These are phyloP conservation scores for Citrus trifoliata DNA, from an alignment of 345 rosid species.

Conservation along the genomic window DNA sequence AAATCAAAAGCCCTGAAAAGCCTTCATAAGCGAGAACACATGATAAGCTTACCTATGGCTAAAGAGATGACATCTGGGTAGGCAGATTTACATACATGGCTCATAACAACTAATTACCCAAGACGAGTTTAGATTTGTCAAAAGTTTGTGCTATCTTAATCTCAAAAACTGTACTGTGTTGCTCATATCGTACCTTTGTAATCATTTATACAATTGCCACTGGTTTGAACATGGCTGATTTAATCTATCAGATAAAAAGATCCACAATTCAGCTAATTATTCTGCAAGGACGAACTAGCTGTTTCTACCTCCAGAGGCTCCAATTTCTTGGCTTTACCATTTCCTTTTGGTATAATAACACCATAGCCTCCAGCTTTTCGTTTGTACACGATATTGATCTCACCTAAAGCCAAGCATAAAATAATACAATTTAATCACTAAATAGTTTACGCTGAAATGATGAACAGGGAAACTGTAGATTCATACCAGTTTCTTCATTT, in stretches of 20 bases:
- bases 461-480: neutral
- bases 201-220: slow-evolving; percentile 16
- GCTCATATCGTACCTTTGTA: slow-evolving; percentile 5
- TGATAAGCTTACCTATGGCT: too few species aligned
- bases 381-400: slow-evolving; percentile 82
- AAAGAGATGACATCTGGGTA: too few species aligned
- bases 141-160: neutral
- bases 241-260: neutral
- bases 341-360: slow-evolving; percentile 72
- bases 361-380: slow-evolving; percentile 91
- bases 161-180: slow-evolving; percentile 4
- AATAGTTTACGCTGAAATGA: neutral
- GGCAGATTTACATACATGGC: neutral
- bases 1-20: too few species aligned
- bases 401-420: slow-evolving; percentile 48
- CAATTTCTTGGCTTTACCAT: slow-evolving; percentile 51
- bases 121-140: neutral
- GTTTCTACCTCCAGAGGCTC: slow-evolving; percentile 61
- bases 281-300: slow-evolving; percentile 48
- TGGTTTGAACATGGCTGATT: neutral
- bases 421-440: neutral
- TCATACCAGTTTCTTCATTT: slow-evolving; percentile 85
- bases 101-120: neutral
- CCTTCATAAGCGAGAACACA: too few species aligned
- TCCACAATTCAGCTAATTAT: slow-evolving; percentile 19